Conservation (phyloP, 2,329 filamentous ascomycete species). For the Colletotrichum cereale region DNA sequence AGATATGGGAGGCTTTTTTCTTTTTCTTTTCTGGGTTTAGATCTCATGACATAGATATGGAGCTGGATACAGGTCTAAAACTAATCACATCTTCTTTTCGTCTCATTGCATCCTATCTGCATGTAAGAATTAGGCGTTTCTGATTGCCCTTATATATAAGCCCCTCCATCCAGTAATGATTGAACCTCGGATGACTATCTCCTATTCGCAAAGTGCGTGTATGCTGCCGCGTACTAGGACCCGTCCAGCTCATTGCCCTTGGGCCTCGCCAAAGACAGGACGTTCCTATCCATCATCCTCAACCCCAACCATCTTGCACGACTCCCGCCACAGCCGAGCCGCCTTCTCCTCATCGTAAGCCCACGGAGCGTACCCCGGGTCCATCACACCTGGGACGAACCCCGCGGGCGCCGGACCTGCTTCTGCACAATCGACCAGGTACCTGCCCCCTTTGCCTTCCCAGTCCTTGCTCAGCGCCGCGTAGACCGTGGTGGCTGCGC, state of each 20-base stretch:
- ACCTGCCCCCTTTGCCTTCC: constrained; percentile 60
- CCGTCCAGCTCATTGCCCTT: neutral
- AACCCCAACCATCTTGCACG: constrained; percentile 13
- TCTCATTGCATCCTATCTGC: neutral
- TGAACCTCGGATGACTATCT: neutral
- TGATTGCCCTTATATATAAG: neutral
- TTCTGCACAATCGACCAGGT: constrained; percentile 55
- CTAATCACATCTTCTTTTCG: constrained; percentile 11
- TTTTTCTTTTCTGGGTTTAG: neutral
- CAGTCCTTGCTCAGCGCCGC: constrained; percentile 56
- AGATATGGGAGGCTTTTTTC: neutral
- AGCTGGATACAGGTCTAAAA: constrained; percentile 22
- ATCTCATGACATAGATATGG: constrained; percentile 28
- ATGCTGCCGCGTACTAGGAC: neutral
- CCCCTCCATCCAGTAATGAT: too few relatives aligned
- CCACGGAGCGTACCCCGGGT: constrained; percentile 42
- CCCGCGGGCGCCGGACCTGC: neutral
- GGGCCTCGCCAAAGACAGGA: neutral
- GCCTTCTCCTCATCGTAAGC: constrained; percentile 35
- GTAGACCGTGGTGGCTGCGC: constrained; percentile 61
- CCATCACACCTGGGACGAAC: constrained; percentile 6
- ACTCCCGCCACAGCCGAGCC: constrained; percentile 19
- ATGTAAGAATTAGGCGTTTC: neutral
- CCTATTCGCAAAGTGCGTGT: neutral
- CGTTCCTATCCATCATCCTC: neutral